These are phyloP conservation scores for Patellaria atrata DNA, from an alignment of 495 filamentous ascomycete genomes.

Conservation along the genomic window DNA sequence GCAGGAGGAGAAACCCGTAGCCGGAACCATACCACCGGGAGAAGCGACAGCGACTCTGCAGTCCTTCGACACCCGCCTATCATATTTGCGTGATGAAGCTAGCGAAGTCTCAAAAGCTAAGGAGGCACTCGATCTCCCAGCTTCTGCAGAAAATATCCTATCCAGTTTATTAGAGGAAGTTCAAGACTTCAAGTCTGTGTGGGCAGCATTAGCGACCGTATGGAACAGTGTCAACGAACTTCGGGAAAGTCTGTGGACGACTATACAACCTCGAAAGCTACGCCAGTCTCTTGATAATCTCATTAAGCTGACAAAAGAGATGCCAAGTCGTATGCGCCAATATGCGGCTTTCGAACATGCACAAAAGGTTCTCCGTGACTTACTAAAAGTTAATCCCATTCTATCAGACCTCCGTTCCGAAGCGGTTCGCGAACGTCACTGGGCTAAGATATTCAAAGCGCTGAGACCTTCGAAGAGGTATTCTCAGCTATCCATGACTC, in stretches of 20 bases:
- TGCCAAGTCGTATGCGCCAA: slow-evolving; percentile 97
- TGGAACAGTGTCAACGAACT: slow-evolving; percentile 96
- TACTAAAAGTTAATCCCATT: slow-evolving; percentile 78
- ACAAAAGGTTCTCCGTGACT: slow-evolving; percentile 72
- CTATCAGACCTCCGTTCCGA: slow-evolving; percentile 91
- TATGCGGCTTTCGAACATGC: slow-evolving; percentile 98
- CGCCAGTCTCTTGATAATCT: slow-evolving; percentile 74
- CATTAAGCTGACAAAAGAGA: slow-evolving; percentile 97
- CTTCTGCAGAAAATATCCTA: slow-evolving; percentile 60
- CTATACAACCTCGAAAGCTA: slow-evolving; percentile 82
- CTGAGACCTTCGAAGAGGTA: slow-evolving; percentile 82
- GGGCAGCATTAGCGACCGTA: slow-evolving; percentile 84
- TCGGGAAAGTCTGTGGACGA: slow-evolving; percentile 80
- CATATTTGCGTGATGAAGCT: slow-evolving; percentile 66
- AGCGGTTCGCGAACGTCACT: slow-evolving; percentile 88
- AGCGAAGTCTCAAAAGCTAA: slow-evolving; percentile 94
- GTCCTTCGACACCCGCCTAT: slow-evolving; percentile 69
- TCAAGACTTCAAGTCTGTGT: slow-evolving; percentile 96
- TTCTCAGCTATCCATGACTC: slow-evolving; percentile 79
- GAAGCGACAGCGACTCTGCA: slow-evolving; percentile 66
- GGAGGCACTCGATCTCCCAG: slow-evolving; percentile 83
- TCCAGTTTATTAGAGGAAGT: slow-evolving; percentile 82
- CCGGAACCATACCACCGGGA: slow-evolving; percentile 78
- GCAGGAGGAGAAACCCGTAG: slow-evolving; percentile 94
- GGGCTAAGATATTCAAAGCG: slow-evolving; percentile 92